These are phyloP conservation scores for Dipteronia dyeriana DNA, from an alignment of 345 rosid genomes.

Conservation along the genomic window DNA sequence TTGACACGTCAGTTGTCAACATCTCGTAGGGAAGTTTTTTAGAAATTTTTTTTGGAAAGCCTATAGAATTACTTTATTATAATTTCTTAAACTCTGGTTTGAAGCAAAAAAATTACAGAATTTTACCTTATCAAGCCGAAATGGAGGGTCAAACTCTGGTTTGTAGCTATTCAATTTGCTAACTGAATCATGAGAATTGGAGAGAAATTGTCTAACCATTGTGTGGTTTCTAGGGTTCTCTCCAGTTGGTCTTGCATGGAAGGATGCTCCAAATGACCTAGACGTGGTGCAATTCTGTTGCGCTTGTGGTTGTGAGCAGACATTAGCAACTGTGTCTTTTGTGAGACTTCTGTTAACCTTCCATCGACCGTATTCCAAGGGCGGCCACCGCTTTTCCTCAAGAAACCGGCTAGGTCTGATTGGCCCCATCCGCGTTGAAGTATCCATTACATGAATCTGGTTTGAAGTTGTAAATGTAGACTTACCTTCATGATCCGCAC, in stretches of 20 bases:
- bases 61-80: too few relatives aligned
- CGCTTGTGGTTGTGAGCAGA: slow-evolving; percentile 13
- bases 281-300: slow-evolving; percentile 6
- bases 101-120: too few relatives aligned
- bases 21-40: too few relatives aligned
- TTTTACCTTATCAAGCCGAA: slow-evolving; percentile 30
- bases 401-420: slow-evolving; percentile 35
- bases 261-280: slow-evolving; percentile 6
- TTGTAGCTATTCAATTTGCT: slow-evolving; percentile 18
- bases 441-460: slow-evolving; percentile 26
- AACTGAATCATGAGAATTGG: slow-evolving; percentile 11
- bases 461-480: neutral
- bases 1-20: too few relatives aligned
- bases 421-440: slow-evolving; percentile 26
- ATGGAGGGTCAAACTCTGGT: slow-evolving; percentile 27
- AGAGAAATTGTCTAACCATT: slow-evolving; percentile 22
- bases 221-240: neutral
- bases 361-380: slow-evolving; percentile 36
- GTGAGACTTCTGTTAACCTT: slow-evolving; percentile 16
- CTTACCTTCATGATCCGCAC: slow-evolving; percentile 7
- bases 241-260: slow-evolving; percentile 14
- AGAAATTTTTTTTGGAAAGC: too few relatives aligned
- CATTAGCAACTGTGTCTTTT: neutral
- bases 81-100: too few relatives aligned
- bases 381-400: slow-evolving; percentile 49